Base-by-base conservation (phyloP, 345 rosid genomes). In the Aquilaria sinensis region DNA sequence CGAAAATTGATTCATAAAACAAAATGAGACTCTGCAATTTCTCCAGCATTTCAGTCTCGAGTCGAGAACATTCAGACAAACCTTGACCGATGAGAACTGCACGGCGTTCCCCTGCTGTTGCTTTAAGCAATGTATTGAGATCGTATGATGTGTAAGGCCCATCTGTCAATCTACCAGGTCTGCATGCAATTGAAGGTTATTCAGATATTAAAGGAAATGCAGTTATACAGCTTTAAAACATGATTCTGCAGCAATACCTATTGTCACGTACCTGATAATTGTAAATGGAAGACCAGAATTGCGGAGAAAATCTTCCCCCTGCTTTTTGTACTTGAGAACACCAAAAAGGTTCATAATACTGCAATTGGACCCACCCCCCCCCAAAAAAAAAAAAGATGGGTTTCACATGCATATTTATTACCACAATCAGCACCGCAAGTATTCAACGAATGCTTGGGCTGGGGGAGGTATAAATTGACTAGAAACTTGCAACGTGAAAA, bases 81-180 rank as follows among this genome's bases (percentile, higher is more conserved):
- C 98, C 98, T 89, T 87, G 91, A 61, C 87, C 92, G 10, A 90
- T 75, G 60, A 86, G 67, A 67, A 93, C 98, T 5, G 90, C 97
- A 56, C 88, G 88, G 30, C 98, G 75, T 69, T 90, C 63, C 46
- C 98, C 98, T 11, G 98, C 86, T 63, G 98, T 90, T 65, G 97
- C 97, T 83, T 93, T 79, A 61, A 93, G 92, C 83, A 93, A 78
- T 61, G 98, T 90, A 68, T 93, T 93, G 32, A 93, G 79, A 81
- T 93, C 98, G 74, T 90, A 93, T 9, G 97, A 93, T 11, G 98
- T 93, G 85, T 93, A 90, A 57, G 98, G 98, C 15, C 98, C 98
- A 73, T 93, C 98, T 6, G 98, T 93, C 77, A 90, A 83, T 81
- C 97, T 90, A 58, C 94, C 98, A 0, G 98, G 67, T 80, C 98